Evolutionary conservation across 140 eudicot species (phyloP), one percentile per base, ranked within the genome.

Genomic region (Bidens hawaiensis): DNA sequence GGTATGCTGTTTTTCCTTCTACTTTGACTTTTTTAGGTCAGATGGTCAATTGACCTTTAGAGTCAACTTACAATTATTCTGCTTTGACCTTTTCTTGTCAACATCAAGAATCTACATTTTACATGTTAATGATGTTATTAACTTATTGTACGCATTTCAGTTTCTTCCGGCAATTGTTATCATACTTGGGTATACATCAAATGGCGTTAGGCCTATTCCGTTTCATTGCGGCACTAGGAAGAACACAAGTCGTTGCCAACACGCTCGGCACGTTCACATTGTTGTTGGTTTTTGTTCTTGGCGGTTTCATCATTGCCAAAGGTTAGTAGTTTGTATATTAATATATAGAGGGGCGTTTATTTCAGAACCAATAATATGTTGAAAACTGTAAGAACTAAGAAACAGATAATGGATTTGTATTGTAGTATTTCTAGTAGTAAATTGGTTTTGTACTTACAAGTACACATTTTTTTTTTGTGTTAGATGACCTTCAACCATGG

Each of bases 401-500:
- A n/a, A n/a, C 9, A 0, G 6, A 31, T 31, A 31, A 31, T 31
- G 38, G 9, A 31, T 31, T 0, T 5, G 38, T 31, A 2, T 16
- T 30, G 62, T 27, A 4, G 27, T 43, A 8, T 45, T 62, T 23
- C 42, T 26, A 41, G 23, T 3, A 27, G 26, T 28, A 11, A 51
- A 31, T 13, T 34, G 12, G 23, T 61, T 30, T 14, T 51, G 4
- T 49, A 51, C 43, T 42, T 19, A 57, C 11, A 46, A 22, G 48
- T 31, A 41, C 41, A 30, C 54, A 2, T 47, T 43, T 57, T n/a
- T n/a, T n/a, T n/a, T 31, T 64, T 28, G 19, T 70, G 60, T 64
- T 36, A 85, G 96, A 82, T 66, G 95, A 88, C 49, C 75, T 88
- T 58, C 80, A 76, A 51, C 87, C 87, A 52, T 88, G 96, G 96